phyloP scores from a whole-genome alignment of 2,329 filamentous ascomycete species.

The Xylariaceae sp. region DNA sequence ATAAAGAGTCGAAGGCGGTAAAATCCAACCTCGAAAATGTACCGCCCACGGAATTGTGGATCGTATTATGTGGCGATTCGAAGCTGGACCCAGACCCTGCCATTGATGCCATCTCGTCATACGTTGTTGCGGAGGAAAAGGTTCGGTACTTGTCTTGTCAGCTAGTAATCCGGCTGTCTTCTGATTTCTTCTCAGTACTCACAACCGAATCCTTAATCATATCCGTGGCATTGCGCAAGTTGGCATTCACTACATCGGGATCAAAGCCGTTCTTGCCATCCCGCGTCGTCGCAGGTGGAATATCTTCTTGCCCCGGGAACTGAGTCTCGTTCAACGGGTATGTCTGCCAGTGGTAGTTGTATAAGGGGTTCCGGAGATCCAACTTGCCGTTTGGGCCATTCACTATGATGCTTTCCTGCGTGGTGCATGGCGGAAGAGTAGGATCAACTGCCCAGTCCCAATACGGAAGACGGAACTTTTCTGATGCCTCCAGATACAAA shows the following conservation, averaged over 20 bases:
- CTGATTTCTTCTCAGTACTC: slow-evolving; percentile 19
- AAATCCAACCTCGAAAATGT: slow-evolving; percentile 33
- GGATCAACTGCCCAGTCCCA: slow-evolving; percentile 50
- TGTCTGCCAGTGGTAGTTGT: slow-evolving; percentile 45
- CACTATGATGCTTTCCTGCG: slow-evolving; percentile 35
- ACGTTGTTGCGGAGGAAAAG: slow-evolving; percentile 36
- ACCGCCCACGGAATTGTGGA: slow-evolving; percentile 39
- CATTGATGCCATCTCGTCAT: slow-evolving; percentile 36
- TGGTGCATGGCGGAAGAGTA: slow-evolving; percentile 39
- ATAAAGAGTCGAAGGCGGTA: slow-evolving; percentile 44
- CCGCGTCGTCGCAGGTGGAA: slow-evolving; percentile 37
- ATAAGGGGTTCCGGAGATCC: slow-evolving; percentile 47
- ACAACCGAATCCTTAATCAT: slow-evolving; percentile 40
- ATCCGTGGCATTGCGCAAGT: slow-evolving; percentile 27
- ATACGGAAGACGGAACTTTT: slow-evolving; percentile 44
- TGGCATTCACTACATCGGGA: slow-evolving; percentile 35
- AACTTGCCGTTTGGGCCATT: slow-evolving; percentile 38
- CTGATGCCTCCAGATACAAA: slow-evolving; percentile 42
- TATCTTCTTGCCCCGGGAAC: slow-evolving; percentile 34
- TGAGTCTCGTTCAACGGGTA: slow-evolving; percentile 32
- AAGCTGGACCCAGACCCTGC: slow-evolving; percentile 37
- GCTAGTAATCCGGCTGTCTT: not conserved
- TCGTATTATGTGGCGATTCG: slow-evolving; percentile 41
- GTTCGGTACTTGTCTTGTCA: slow-evolving; percentile 37
- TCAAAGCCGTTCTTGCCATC: slow-evolving; percentile 34